Evolutionary conservation across 2,329 filamentous ascomycete genomes (phyloP), one percentile per base, ranked within the genome.

Genomic region (Metarhizium humberi): DNA sequence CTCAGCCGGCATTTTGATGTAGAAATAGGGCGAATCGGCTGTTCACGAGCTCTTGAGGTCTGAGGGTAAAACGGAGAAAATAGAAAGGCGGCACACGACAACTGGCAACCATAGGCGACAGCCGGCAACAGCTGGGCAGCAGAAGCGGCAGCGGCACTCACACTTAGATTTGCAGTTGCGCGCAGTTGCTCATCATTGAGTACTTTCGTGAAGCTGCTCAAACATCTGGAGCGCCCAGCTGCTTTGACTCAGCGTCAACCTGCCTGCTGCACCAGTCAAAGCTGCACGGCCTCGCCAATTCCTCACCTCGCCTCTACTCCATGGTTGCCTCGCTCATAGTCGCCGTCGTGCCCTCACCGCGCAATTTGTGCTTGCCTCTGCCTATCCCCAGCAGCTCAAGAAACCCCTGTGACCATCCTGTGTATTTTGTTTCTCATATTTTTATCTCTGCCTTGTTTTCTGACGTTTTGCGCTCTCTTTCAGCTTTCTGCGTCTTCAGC

Each of bases 401-500:
- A n/a, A 18, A 20, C n/a, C 38, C 29, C 18, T 43, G 38, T 32
- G 29, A 32, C 16, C 25, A 30, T 51, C 25, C n/a, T 53, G 51
- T 56, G 51, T 30, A 46, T 56, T 51, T 57, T 59, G 52, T 56
- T 55, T 50, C 34, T 56, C 57, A 52, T 59, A 56, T 54, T 61
- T 62, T 30, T 29, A 48, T 16, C 6, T 13, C 18, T 63, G 56
- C 49, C 18, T 42, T 57, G 38, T 51, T 59, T 61, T 66, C 68
- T 74, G 66, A 73, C 69, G 56, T 63, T 58, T 43, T 58, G 57
- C 56, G 58, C 52, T 60, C 57, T 57, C 58, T 69, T 73, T 68
- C 74, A 94, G 84, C 77, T 92, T 58, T 91, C 89, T 68, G 84
- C 88, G 55, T 91, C 89, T 59, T 90, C 88, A 62, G 85, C 88